A percentile compares a stretch with the other conserved stretches of the same genome.
Evolutionary conservation across 2,329 filamentous ascomycete genomes (phyloP).

Genomic region (Cercospora canescens): DNA sequence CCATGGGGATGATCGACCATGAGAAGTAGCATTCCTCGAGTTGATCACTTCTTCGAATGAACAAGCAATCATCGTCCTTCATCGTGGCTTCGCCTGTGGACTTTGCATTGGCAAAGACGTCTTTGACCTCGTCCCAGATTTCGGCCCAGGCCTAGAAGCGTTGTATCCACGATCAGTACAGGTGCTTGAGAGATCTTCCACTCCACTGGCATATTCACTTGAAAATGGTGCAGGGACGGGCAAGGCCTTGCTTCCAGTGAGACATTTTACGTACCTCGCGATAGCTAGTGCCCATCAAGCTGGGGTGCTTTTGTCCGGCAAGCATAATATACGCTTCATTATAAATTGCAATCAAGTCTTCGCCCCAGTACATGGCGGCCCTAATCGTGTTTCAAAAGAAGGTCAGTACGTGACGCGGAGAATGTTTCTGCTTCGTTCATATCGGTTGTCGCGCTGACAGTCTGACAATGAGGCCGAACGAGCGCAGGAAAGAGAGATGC

Average conservation of each 20-base stretch:
- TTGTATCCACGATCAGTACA: slow-evolving; percentile 30
- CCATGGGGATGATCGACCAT: slow-evolving; percentile 77
- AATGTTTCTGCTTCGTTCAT: not conserved
- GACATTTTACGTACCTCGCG: slow-evolving; percentile 26
- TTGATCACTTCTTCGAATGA: slow-evolving; percentile 67
- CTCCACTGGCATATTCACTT: not conserved
- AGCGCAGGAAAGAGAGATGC: not conserved
- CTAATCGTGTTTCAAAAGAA: not conserved
- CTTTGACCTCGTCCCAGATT: slow-evolving; percentile 71
- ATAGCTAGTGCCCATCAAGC: slow-evolving; percentile 72
- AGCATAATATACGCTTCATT: slow-evolving; percentile 71
- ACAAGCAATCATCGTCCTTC: slow-evolving; percentile 80
- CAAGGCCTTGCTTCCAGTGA: slow-evolving; percentile 25
- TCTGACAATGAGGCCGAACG: no score
- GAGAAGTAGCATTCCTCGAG: slow-evolving; percentile 81
- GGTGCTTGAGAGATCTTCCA: not conserved
- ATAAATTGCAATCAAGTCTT: slow-evolving; percentile 66
- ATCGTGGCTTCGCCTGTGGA: slow-evolving; percentile 74
- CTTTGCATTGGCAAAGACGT: slow-evolving; percentile 67
- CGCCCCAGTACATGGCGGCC: slow-evolving; percentile 33
- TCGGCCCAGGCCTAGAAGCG: slow-evolving; percentile 61
- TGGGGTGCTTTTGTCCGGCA: slow-evolving; percentile 74
- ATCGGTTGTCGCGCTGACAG: not conserved
- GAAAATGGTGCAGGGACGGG: not conserved
- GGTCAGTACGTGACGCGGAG: not conserved